Base-by-base conservation (phyloP, 192 early-diverging fungal species). In the Gonapodya prolifera region DNA sequence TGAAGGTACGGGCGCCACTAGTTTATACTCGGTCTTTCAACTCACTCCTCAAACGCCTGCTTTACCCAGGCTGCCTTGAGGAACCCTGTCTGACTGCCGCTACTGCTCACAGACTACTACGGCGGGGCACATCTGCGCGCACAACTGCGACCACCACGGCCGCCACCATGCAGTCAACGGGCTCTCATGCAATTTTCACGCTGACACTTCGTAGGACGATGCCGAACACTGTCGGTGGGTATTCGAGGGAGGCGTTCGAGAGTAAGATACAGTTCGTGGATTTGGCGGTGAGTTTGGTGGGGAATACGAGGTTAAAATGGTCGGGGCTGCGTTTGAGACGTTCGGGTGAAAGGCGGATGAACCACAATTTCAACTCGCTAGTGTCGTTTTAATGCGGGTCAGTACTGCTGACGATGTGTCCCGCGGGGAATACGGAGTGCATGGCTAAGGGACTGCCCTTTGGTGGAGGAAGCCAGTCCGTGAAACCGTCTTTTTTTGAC, bases 81-180 rank as follows among this genome's bases (percentile, higher is more conserved):
- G 35, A 34, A 70, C 16, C n/a, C 75, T 74, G 69, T 45, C 30
- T 35, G 35, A 70, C 30, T 32, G 33, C 28, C 30, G 31, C 0
- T 34, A 31, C 45, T 33, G 61, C 33, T 31, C 2, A 61, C 71
- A 73, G 23, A 30, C 28, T 33, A 0, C 30, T 23, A 75, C 78
- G 33, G 75, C 70, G 33, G 45, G 31, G 23, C 45, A 36, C 76
- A 2, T 80, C 93, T 88, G 88, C 91, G n/a, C 87, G 92, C 77
- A 96, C 95, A 0, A 93, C 95, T 18, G 96, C 95, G 0, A 87
- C 95, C 23, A 98, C 96, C 69, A 93, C 93, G 76, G n/a, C n/a
- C n/a, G 96, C 97, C 94, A 98, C 97, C 83, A 94, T 91, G 76
- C 89, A 89, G 0, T 96, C 94, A 35, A 92, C 91, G 82, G 88